A percentile compares a stretch with the other conserved stretches of the same genome.
Conservation (phyloP, 768 basidiomycete genomes). For the Lactifluus hygrophoroides region DNA sequence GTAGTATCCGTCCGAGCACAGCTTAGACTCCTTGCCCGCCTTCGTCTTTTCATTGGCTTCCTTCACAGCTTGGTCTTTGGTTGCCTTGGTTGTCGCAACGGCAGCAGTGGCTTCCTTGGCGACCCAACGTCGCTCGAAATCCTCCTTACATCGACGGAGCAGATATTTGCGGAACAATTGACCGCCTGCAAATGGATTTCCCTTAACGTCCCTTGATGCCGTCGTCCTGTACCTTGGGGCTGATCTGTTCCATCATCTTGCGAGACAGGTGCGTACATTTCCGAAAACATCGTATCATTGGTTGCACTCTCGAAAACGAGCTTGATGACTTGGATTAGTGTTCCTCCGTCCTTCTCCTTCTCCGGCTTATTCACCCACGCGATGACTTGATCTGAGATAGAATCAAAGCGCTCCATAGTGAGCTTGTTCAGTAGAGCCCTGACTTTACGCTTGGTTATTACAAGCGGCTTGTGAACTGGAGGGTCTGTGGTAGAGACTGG, state of each 20-base stretch:
- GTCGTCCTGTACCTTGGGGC: slow-evolving; percentile 79
- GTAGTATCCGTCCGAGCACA: slow-evolving; percentile 95
- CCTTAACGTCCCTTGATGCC: slow-evolving; percentile 71
- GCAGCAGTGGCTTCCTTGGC: slow-evolving; percentile 80
- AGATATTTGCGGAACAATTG: slow-evolving; percentile 95
- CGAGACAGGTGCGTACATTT: slow-evolving; percentile 96
- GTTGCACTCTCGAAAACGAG: slow-evolving; percentile 97
- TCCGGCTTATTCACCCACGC: slow-evolving; percentile 90
- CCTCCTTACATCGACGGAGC: slow-evolving; percentile 92
- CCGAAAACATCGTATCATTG: slow-evolving; percentile 90
- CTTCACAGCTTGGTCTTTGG: slow-evolving; percentile 72
- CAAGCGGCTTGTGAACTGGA: slow-evolving; percentile 61
- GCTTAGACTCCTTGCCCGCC: slow-evolving; percentile 48
- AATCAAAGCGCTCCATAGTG: slow-evolving; percentile 93
- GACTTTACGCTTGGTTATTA: slow-evolving; percentile 88
- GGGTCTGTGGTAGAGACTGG: slow-evolving; percentile 26
- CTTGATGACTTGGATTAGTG: slow-evolving; percentile 91
- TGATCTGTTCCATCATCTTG: slow-evolving; percentile 93
- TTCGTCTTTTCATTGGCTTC: slow-evolving; percentile 29
- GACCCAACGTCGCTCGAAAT: slow-evolving; percentile 94
- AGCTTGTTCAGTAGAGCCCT: slow-evolving; percentile 89
- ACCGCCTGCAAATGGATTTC: slow-evolving; percentile 87
- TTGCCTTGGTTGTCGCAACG: slow-evolving; percentile 76
- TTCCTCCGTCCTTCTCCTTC: slow-evolving; percentile 87
- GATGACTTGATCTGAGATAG: slow-evolving; percentile 92